phyloP scores from a whole-genome alignment of 176 grass and related monocot species.

The Aegilops speltoides region DNA sequence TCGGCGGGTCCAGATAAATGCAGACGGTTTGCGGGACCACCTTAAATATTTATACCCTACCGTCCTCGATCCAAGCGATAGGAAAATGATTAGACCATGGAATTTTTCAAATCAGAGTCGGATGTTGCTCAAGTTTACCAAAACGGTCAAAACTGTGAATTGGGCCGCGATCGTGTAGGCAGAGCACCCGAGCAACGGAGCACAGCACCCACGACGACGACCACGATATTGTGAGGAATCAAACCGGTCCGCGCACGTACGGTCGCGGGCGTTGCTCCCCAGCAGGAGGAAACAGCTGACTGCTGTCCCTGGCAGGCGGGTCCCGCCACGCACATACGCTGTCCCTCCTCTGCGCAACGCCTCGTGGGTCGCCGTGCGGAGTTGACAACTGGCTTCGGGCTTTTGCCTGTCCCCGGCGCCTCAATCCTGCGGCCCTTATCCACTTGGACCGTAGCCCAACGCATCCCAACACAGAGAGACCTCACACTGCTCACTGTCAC shows the following conservation, averaged over 20 bases:
- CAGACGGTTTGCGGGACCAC: too few species aligned
- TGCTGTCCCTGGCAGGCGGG: not conserved
- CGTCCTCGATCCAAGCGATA: too few species aligned
- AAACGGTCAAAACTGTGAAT: too few species aligned
- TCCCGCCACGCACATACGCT: not conserved
- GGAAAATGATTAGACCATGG: too few species aligned
- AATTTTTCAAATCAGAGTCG: too few species aligned
- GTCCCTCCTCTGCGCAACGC: not conserved
- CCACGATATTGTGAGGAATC: not conserved
- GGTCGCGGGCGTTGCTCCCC: not conserved
- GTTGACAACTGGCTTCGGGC: not conserved
- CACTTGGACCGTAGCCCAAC: not conserved
- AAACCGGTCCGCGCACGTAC: not conserved
- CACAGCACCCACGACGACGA: not conserved
- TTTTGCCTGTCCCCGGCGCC: not conserved
- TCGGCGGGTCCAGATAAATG: too few species aligned
- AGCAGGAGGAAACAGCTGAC: constrained; percentile 2
- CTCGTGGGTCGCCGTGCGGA: constrained; percentile 22
- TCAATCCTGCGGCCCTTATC: constrained; percentile 12
- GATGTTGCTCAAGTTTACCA: too few species aligned
- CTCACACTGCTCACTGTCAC: not conserved
- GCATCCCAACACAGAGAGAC: not conserved
- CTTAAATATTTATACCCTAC: too few species aligned
- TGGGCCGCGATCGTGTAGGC: too few species aligned
- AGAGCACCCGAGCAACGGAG: too few species aligned